phyloP scores from a whole-genome alignment of 2,329 filamentous ascomycete species.

The Aspergillus carbonarius region DNA sequence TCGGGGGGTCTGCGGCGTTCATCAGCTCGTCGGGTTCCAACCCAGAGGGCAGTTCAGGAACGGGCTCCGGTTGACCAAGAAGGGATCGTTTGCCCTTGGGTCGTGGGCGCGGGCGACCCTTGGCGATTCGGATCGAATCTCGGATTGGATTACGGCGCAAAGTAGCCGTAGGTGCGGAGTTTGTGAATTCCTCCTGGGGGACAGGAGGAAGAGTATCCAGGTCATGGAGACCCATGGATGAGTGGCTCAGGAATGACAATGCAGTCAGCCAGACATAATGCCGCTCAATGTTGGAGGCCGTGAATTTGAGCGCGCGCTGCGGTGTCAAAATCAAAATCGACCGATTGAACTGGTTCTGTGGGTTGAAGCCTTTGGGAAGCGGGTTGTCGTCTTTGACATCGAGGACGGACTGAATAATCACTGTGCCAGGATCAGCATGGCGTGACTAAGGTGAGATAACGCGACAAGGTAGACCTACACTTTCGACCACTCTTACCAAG shows the following conservation, averaged over 20 bases:
- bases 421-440: constrained; percentile 48
- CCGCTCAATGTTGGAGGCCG: constrained; percentile 74
- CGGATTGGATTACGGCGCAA: constrained; percentile 64
- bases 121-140: constrained; percentile 87
- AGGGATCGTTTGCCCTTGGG: constrained; percentile 43
- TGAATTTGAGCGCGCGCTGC: constrained; percentile 92
- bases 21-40: constrained; percentile 33
- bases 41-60: constrained; percentile 35
- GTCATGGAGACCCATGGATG: constrained; percentile 75
- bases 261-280: constrained; percentile 96
- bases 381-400: constrained; percentile 95
- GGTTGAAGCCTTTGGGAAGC: constrained; percentile 66
- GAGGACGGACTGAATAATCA: constrained; percentile 91
- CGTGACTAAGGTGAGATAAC: constrained; percentile 1
- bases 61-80: constrained; percentile 27
- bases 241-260: constrained; percentile 90
- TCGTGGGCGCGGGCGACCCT: constrained; percentile 60
- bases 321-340: constrained; percentile 95
- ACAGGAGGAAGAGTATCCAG: constrained; percentile 61
- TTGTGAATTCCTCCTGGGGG: constrained; percentile 40
- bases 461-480: constrained; percentile 60
- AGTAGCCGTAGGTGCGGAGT: constrained; percentile 48
- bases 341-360: constrained; percentile 70
- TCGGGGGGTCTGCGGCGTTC: constrained; percentile 51
- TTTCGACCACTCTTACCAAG: constrained; percentile 95